Evolutionary conservation across 306 rosid genomes (phyloP), one percentile per base, ranked within the genome.

Genomic region (Hippophae rhamnoides): DNA sequence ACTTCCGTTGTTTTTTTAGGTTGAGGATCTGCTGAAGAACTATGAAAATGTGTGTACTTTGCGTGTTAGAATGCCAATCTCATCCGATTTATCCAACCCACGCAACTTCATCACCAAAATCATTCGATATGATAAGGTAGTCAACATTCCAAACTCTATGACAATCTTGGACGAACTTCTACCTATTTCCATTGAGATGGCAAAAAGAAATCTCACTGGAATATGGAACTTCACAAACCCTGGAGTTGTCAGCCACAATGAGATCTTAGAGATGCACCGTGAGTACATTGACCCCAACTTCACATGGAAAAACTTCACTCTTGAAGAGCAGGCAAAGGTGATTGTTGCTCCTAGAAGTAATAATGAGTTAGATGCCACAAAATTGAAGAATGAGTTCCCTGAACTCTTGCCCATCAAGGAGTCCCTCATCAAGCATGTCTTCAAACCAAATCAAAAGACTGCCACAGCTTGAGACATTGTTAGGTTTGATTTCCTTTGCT

Each of bases 221-320:
- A 62, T 86, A 60, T 86, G 86, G 85, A 89, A 89, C 72, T 89
- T 89, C 85, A 89, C 95, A 0, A 89, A 86, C 75, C 95, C 92
- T 1, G 95, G 97, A 31, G 97, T 89, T 57, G 97, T 89, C 9
- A 86, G 95, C 82, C 97, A 89, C 87, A 86, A 89, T 8, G 95
- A 86, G 78, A 84, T 89, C 58, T 70, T 89, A 56, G 77, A 89
- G 61, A 79, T 86, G 97, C 86, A 89, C 56, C 78, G 40, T 57
- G 78, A 89, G 1, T 81, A 79, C 61, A 60, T 89, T 5, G 85
- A 89, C 69, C 89, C 95, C 27, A 74, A 18, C 63, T 89, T 83
- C 68, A 66, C 74, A 1, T 89, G 87, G 87, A 89, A 78, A 65
- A 89, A 89, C 72, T 89, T 86, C 65, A 84, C 64, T 44, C 77